Percentiles rank a stretch among this genome's conserved stretches.
Conservation (phyloP, 352 stramenopile species). For the Bremia lactucae region DNA sequence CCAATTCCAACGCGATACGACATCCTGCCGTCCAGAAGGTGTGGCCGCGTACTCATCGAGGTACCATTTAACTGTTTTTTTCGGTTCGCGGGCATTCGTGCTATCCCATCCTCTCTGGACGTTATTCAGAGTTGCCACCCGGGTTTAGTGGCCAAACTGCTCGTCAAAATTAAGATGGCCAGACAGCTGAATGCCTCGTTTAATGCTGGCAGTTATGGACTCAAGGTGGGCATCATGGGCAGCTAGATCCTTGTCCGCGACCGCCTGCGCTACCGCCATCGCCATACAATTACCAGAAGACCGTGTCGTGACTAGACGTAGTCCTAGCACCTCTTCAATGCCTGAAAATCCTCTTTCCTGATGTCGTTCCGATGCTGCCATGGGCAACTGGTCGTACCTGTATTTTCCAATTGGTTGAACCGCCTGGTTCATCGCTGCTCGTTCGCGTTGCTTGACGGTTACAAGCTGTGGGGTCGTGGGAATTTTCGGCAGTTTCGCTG, state of each 20-base stretch:
- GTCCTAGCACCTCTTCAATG: no score
- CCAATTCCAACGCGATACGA: conserved; percentile 1
- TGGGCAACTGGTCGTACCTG: no score
- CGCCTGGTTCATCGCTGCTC: no score
- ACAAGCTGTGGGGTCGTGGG: no score
- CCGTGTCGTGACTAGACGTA: no score
- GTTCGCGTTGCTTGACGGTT: no score
- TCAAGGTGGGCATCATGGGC: no score
- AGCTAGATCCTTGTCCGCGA: no score
- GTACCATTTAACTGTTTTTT: conserved; percentile 8
- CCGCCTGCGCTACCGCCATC: no score
- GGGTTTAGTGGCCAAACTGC: not conserved
- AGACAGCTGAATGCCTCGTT: not conserved
- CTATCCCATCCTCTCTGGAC: not conserved
- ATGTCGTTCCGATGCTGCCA: not conserved
- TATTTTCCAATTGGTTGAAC: no score
- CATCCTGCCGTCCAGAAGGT: not conserved
- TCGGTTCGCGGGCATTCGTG: not conserved
- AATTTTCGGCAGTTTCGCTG: no score
- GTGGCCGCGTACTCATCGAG: not conserved
- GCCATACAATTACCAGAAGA: no score
- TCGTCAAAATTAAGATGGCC: not conserved
- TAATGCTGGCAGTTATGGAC: not conserved
- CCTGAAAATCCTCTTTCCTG: not conserved
- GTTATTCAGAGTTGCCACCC: not conserved